Evolutionary conservation across 2,329 filamentous ascomycete genomes (phyloP), one percentile per base, ranked within the genome.

Genomic region (Alternaria rosae): DNA sequence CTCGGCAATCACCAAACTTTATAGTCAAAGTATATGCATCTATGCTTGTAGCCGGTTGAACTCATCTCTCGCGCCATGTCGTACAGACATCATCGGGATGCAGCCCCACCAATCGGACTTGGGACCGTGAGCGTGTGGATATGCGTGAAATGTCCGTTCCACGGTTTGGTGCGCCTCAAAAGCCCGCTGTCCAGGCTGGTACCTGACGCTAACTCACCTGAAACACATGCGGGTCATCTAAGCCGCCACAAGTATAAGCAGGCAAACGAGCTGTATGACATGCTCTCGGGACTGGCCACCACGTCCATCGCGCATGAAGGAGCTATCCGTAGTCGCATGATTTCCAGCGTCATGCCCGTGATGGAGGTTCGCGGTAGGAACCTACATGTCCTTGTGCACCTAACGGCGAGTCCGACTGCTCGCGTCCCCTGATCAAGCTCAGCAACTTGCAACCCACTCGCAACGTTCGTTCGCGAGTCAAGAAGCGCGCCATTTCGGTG

Each of bases 261-360:
- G 15, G 5, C 35, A 38, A 38, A 38, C 35, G 35, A 38, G 35
- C 9, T 38, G 35, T 38, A 11, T 38, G 35, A 38, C 35, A 38
- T 10, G 35, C n/a, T 38, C n/a, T 3, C 17, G n/a, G 35, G 5
- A 38, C 15, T 17, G 35, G 17, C 5, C 5, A 38, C 5, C 35
- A 38, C 9, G 35, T 38, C 17, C 17, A 6, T 38, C n/a, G n/a
- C n/a, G 35, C 17, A 5, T n/a, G n/a, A 38, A 17, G 35, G 35
- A 17, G 35, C 35, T 38, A 15, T 5, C 3, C 25, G 28, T 25
- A 10, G 23, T 28, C 15, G 43, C 43, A 23, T 23, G 43, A 0
- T 48, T 10, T 0, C 10, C 8, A 17, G 0, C 0, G 0, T 48
- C 25, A 2, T 28, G 43, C 35, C n/a, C 8, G 0, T 17, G 35